Evolutionary conservation across 192 early-diverging fungal genomes (phyloP).

Genomic region (Linnemannia hyalina): DNA sequence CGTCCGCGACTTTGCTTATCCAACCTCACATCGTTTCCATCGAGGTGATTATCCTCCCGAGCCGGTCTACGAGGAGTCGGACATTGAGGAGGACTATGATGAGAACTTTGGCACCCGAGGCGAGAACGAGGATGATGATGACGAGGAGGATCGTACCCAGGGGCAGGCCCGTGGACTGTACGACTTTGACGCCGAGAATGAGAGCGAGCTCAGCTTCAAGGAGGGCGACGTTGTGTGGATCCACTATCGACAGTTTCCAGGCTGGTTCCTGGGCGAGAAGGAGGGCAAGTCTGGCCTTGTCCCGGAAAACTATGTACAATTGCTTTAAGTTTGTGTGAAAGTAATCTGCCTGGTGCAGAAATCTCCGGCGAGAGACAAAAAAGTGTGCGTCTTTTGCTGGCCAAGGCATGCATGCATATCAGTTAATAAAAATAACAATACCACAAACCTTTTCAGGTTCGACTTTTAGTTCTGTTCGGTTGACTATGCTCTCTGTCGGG

Average conservation of each 20-base stretch:
- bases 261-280: conserved; percentile 82
- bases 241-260: conserved; percentile 78
- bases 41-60: conserved; percentile 49
- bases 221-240: conserved; percentile 76
- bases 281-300: conserved; percentile 76
- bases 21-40: conserved; percentile 54
- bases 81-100: conserved; percentile 42
- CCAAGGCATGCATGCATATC: too few relatives aligned
- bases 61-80: conserved; percentile 43
- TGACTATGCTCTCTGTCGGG: too few relatives aligned
- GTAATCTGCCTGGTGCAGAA: neutral
- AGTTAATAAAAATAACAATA: too few relatives aligned
- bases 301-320: conserved; percentile 83
- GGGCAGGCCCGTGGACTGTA: conserved; percentile 74
- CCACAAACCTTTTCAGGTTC: too few relatives aligned
- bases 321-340: conserved; percentile 46
- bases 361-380: neutral
- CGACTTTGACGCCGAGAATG: conserved; percentile 81
- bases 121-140: conserved; percentile 16
- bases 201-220: conserved; percentile 74
- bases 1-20: conserved; percentile 64
- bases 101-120: conserved; percentile 33
- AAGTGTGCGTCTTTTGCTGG: too few relatives aligned
- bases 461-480: too few relatives aligned
- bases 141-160: conserved; percentile 57